These are phyloP conservation scores for Pichia sp. DNA, from an alignment of 1,139 yeast genomes.

Conservation along the genomic window DNA sequence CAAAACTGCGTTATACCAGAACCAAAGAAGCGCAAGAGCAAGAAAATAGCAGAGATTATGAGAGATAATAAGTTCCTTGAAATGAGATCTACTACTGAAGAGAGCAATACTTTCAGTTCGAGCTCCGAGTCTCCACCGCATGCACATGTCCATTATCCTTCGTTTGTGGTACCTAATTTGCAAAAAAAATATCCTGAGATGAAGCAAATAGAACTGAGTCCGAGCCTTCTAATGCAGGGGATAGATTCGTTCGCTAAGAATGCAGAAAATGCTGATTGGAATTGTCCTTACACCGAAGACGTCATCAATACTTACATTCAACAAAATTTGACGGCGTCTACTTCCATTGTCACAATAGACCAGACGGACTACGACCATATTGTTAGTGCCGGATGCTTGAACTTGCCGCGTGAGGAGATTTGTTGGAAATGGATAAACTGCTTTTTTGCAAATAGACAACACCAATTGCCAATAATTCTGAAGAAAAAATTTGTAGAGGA, in stretches of 20 bases:
- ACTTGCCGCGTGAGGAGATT: conserved; percentile 53
- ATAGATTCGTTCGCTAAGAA: conserved; percentile 8
- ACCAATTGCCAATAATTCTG: conserved; percentile 49
- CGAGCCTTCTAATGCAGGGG: conserved; percentile 14
- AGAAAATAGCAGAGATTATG: conserved; percentile 18
- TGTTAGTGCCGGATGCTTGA: conserved; percentile 64
- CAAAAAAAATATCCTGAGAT: conserved; percentile 17
- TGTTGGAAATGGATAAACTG: conserved; percentile 55
- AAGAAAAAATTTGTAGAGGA: conserved; percentile 53
- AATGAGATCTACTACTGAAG: too few relatives aligned
- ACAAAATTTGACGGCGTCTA: conserved; percentile 18
- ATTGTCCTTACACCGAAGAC: conserved; percentile 16
- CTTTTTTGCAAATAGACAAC: conserved; percentile 57
- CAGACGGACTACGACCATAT: conserved; percentile 62
- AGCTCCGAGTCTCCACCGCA: too few relatives aligned
- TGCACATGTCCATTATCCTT: conserved; percentile 9
- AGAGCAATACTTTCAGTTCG: too few relatives aligned
- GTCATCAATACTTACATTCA: conserved; percentile 22
- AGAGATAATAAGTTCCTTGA: too few relatives aligned
- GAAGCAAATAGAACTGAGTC: conserved; percentile 14
- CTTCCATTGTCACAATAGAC: conserved; percentile 36
- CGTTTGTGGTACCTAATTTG: conserved; percentile 11
- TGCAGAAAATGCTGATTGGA: conserved; percentile 17
- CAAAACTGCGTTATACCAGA: conserved; percentile 43
- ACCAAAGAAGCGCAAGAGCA: conserved; percentile 20